These are phyloP conservation scores for Aspergillus uvarum DNA, from an alignment of 2,329 filamentous ascomycete species.

Conservation along the genomic window DNA sequence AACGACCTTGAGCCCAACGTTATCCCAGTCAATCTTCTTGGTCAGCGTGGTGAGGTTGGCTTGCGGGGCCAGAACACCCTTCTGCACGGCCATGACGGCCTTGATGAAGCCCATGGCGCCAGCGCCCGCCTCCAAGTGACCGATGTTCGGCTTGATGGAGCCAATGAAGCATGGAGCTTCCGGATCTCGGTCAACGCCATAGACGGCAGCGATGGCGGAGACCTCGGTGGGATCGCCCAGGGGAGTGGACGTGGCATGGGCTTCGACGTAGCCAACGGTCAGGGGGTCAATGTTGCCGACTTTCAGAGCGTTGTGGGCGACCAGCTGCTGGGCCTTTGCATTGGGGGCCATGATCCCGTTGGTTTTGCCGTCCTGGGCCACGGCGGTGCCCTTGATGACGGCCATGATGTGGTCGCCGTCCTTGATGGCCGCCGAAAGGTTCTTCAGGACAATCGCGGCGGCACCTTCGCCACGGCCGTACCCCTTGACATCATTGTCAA, in stretches of 20 bases:
- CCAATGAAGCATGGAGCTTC: constrained; percentile 28
- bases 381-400: constrained; percentile 31
- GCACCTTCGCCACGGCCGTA: constrained; percentile 36
- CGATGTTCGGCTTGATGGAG: constrained; percentile 34
- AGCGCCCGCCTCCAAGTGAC: constrained; percentile 33
- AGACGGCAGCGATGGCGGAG: constrained; percentile 14
- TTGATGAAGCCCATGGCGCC: constrained; percentile 30
- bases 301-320: constrained; percentile 25
- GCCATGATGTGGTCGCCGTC: constrained; percentile 34
- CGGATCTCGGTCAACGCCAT: constrained; percentile 15
- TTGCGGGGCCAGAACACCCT: constrained; percentile 31
- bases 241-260: constrained; percentile 24
- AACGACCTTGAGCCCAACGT: constrained; percentile 24
- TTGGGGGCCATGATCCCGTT: constrained; percentile 40
- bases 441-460: constrained; percentile 32
- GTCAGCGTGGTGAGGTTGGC: constrained; percentile 37
- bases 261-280: constrained; percentile 22
- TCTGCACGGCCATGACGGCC: constrained; percentile 25
- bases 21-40: constrained; percentile 32
- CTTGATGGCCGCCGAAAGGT: constrained; percentile 24
- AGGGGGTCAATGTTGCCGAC: constrained; percentile 18
- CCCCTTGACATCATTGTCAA: constrained; percentile 32
- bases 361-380: constrained; percentile 36
- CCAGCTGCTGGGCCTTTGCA: constrained; percentile 28
- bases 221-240: constrained; percentile 25